Base-by-base conservation (phyloP, 352 stramenopile genomes). In the Phytophthora europaea region DNA sequence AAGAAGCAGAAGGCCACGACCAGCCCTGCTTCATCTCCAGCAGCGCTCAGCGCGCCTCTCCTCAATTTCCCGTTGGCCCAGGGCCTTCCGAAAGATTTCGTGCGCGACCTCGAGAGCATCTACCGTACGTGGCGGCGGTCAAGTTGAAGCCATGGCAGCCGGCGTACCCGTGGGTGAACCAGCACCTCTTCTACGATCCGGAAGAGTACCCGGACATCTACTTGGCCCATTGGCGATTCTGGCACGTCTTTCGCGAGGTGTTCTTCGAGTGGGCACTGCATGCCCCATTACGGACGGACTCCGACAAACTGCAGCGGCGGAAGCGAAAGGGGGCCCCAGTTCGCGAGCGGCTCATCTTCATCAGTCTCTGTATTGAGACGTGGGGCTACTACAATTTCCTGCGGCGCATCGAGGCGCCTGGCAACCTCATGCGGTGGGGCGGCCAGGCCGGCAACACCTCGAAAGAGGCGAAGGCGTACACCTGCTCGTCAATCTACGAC, bases 401-500 rank as follows among this genome's bases (percentile, higher is more conserved):
- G 18, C 6, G n/a, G 4, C 18, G 18, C 1, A 18, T 52, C 5
- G 45, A 52, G 18, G 45, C 45, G 3, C 7, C 18, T 0, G 45
- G 45, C 1, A 52, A 52, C 45, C 45, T 52, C 6, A 52, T 52
- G 45, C 28, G 45, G 45, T 52, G n/a, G 45, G 45, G 45, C 6
- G 45, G n/a, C 12, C 45, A 7, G 4, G 6, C 45, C 18, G 18
- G 45, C 2, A 22, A 26, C 45, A 1, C 18, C 45, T 0, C 18
- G 5, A 12, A 15, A 7, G 7, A n/a, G 18, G 23, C 23, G 2
- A 12, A 52, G 8, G 4, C 18, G 18, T 5, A 8, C 6, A 52
- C 45, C 6, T 4, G 6, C 1, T 3, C 18, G 0, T 3, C 45
- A 0, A n/a, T 15, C 1, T 1, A 5, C 5, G 9, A 6, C n/a